Evolutionary conservation across 768 basidiomycete genomes (phyloP), one percentile per base, ranked within the genome.

Genomic region (Galerina marginata): DNA sequence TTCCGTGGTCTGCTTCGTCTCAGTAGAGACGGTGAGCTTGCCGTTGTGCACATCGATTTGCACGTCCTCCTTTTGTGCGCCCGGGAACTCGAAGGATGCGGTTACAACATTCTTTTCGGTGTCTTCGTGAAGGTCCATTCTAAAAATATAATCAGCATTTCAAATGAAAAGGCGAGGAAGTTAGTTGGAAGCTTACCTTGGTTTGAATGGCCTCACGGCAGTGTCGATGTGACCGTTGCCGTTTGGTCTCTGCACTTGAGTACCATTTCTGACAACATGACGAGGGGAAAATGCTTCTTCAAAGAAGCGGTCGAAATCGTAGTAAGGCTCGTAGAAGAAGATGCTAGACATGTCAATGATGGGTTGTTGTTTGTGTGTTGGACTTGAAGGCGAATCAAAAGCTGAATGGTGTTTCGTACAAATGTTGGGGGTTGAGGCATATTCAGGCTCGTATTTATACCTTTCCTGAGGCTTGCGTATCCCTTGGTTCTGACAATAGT

Each of bases 41-140:
- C 81, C 79, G 59, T 84, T 77, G 60, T 81, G 79, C 26, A 87
- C 67, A 62, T 86, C 85, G 60, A 89, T 81, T 47, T 72, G 69
- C 48, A 89, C 75, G 63, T 87, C 75, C 51, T 86, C 81, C 53
- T 83, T 81, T 62, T 77, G 77, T 48, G 88, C 33, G 20, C 86
- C 86, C 2, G 87, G 87, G 15, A 89, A 74, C 65, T 89, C 87
- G 67, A 89, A 86, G 4, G 78, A 72, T 36, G 86, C 87, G 2
- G 82, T 85, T n/a, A 88, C 82, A 2, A 74, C 69, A 67, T 86
- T 86, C 48, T 65, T 72, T 16, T 80, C 75, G 0, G 65, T 33
- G 63, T 85, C 72, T 65, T 87, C 86, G 66, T 84, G 81, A 6
- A 87, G 70, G 64, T 88, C 84, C 81, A 87, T n/a, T n/a, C n/a